Evolutionary conservation across 129 eudicot species (phyloP).

Genomic region (Flaveria robusta): DNA sequence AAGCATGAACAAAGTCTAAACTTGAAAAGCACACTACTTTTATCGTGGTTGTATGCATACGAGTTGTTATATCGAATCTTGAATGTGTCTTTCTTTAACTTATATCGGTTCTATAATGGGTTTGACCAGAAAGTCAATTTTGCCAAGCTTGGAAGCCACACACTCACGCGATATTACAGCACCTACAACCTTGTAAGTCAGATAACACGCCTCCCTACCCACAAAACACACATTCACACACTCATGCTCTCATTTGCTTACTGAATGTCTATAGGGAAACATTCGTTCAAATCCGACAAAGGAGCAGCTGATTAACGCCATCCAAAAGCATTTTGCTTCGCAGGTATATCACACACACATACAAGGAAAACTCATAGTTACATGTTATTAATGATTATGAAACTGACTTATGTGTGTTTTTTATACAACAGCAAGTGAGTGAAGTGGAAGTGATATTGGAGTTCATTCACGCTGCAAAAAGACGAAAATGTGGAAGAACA

Average conservation of each 20-base stretch:
- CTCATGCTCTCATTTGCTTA: neutral
- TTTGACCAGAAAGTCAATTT: conserved; percentile 68
- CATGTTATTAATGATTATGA: neutral
- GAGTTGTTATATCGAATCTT: conserved; percentile 14
- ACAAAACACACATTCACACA: neutral
- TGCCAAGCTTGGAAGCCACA: conserved; percentile 70
- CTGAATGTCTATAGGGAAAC: conserved; percentile 50
- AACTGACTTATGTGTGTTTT: conserved; percentile 20
- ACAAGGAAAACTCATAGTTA: neutral
- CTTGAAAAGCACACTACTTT: conserved; percentile 8
- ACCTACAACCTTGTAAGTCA: conserved; percentile 74
- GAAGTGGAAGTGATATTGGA: conserved; percentile 82
- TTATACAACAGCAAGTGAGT: conserved; percentile 60
- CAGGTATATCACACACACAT: conserved; percentile 53
- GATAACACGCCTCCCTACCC: neutral
- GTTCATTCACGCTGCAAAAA: conserved; percentile 77
- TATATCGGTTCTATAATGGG: conserved; percentile 14
- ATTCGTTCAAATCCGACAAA: conserved; percentile 56
- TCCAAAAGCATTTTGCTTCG: conserved; percentile 89
- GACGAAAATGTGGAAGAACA: conserved; percentile 43
- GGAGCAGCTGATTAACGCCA: conserved; percentile 65
- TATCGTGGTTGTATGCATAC: neutral
- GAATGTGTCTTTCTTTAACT: neutral
- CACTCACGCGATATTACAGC: conserved; percentile 81
- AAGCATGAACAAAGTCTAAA: neutral